Percentiles rank a stretch among this genome's conserved stretches.
Conservation (phyloP, 2,329 filamentous ascomycete species). For the Ascochyta viciae-villosae region DNA sequence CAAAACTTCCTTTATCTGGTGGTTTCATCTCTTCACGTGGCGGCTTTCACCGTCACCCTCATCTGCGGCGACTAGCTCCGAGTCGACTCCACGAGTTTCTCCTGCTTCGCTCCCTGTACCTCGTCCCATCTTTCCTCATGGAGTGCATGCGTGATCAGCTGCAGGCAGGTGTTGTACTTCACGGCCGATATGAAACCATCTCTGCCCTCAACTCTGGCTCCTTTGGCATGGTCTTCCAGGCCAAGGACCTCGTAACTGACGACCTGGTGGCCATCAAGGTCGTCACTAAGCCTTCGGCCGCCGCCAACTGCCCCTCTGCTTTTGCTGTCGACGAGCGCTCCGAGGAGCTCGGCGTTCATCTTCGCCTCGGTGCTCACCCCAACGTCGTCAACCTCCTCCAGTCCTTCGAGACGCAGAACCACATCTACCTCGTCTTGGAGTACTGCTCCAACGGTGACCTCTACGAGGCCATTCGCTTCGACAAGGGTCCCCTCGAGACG, state of each 20-base stretch:
- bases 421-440: conserved; percentile 91
- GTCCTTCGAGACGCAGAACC: conserved; percentile 89
- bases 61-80: conserved; percentile 38
- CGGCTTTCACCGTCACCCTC: conserved; percentile 23
- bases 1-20: conserved; percentile 37
- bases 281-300: conserved; percentile 79
- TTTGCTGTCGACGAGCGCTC: conserved; percentile 82
- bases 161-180: conserved; percentile 77
- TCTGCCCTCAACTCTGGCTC: conserved; percentile 98
- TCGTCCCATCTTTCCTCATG: conserved; percentile 58
- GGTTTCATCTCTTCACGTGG: conserved; percentile 32
- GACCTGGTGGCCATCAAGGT: conserved; percentile 95
- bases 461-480: conserved; percentile 93
- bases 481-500: conserved; percentile 87
- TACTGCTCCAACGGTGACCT: conserved; percentile 95
- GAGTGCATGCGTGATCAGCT: conserved; percentile 88
- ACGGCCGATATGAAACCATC: conserved; percentile 88
- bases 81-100: conserved; percentile 47
- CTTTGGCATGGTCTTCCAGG: conserved; percentile 98
- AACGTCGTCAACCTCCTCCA: conserved; percentile 94
- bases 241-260: conserved; percentile 77
- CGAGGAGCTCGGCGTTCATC: conserved; percentile 81
- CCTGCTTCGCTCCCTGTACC: conserved; percentile 32
- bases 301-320: conserved; percentile 64
- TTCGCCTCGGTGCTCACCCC: conserved; percentile 77